Conservation (phyloP, 768 basidiomycete genomes). For the Kwoniella heveanensis region DNA sequence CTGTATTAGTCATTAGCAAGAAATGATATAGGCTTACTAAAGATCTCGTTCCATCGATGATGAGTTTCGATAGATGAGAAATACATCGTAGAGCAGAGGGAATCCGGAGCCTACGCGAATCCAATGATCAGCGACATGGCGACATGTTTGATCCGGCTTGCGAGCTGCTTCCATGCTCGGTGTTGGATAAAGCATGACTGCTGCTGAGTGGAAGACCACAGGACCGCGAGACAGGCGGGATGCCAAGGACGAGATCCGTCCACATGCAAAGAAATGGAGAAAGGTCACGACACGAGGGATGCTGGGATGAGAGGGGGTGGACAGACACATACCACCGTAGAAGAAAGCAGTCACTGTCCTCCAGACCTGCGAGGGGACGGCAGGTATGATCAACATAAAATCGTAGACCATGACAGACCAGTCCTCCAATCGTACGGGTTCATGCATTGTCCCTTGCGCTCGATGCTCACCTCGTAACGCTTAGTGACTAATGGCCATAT, state of each 20-base stretch:
- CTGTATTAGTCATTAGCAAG: too few relatives aligned
- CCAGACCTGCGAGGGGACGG: constrained; percentile 38
- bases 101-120: constrained; percentile 44
- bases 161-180: too few relatives aligned
- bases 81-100: constrained; percentile 53
- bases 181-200: too few relatives aligned
- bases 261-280: too few relatives aligned
- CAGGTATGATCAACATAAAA: neutral
- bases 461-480: constrained; percentile 36
- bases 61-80: constrained; percentile 55
- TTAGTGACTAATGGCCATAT: constrained; percentile 40
- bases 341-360: constrained; percentile 51
- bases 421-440: too few relatives aligned
- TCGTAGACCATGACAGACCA: neutral
- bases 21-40: constrained; percentile 49
- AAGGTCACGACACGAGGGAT: neutral
- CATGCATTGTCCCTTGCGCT: too few relatives aligned
- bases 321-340: constrained; percentile 43
- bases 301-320: neutral
- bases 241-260: too few relatives aligned
- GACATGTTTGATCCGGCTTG: too few relatives aligned
- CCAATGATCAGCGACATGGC: neutral
- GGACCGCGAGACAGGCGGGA: too few relatives aligned
- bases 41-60: constrained; percentile 46
- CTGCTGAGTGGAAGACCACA: too few relatives aligned